phyloP scores from a whole-genome alignment of 192 early-diverging fungal species.

The Podila minutissima region DNA sequence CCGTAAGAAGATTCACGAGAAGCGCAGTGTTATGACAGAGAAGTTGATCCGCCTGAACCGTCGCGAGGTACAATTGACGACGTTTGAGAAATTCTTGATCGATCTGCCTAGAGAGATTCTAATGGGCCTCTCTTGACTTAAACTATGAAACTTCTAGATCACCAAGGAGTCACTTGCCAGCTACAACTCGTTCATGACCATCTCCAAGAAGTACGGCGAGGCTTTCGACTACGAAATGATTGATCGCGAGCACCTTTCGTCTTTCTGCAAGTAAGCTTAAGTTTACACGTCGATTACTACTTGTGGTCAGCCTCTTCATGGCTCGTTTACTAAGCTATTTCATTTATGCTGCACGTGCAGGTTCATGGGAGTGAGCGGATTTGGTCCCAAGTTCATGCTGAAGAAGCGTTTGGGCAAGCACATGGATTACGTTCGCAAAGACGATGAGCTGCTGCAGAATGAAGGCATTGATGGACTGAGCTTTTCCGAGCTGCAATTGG shows the following conservation, averaged over 20 bases:
- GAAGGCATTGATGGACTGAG: conserved; percentile 55
- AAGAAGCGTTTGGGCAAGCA: conserved; percentile 53
- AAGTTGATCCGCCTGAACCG: conserved; percentile 54
- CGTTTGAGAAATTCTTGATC: too few species aligned
- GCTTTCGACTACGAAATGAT: conserved; percentile 57
- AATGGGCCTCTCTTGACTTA: background rate
- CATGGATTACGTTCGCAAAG: conserved; percentile 53
- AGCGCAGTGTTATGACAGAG: conserved; percentile 54
- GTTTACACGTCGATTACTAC: too few species aligned
- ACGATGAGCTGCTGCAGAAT: conserved; percentile 55
- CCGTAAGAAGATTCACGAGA: conserved; percentile 57
- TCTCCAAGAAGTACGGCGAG: conserved; percentile 54
- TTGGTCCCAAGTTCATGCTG: conserved; percentile 59
- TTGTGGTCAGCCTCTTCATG: too few species aligned
- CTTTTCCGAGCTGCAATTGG: conserved; percentile 52
- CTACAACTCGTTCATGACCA: conserved; percentile 42
- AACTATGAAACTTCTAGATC: conserved; percentile 25
- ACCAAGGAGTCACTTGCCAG: conserved; percentile 50
- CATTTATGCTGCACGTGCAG: conserved; percentile 1
- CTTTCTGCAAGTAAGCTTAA: conserved; percentile 56
- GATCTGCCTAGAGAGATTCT: conserved; percentile 1
- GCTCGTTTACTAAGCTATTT: background rate
- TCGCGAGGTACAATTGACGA: conserved; percentile 30
- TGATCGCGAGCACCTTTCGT: conserved; percentile 54
- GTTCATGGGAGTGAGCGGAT: conserved; percentile 61